These are phyloP conservation scores for Ganoderma multipileum DNA, from an alignment of 1,284 basidiomycete species.

Conservation along the genomic window DNA sequence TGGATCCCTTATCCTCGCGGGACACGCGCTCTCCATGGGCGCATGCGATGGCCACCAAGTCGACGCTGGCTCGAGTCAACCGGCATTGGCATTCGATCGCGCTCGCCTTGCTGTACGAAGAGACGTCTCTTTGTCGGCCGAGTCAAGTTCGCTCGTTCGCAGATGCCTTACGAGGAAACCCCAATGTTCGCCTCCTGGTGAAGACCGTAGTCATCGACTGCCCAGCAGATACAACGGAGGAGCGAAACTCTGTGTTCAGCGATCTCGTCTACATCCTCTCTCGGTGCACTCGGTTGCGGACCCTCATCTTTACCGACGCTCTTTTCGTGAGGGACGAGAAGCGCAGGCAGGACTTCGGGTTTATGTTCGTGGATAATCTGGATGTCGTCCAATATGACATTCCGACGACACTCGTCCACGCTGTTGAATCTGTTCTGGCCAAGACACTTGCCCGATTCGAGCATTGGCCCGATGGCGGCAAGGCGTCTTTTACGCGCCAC, in stretches of 20 bases:
- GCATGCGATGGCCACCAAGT: constrained; percentile 3
- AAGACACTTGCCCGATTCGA: constrained; percentile 18
- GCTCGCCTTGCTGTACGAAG: constrained; percentile 17
- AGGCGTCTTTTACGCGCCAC: not conserved
- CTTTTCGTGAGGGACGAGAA: constrained; percentile 15
- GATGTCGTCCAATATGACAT: not conserved
- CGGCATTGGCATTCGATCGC: constrained; percentile 13
- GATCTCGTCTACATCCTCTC: constrained; percentile 17
- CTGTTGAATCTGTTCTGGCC: not conserved
- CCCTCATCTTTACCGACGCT: constrained; percentile 20
- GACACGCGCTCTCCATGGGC: constrained; percentile 12
- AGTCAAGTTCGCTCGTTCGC: constrained; percentile 13
- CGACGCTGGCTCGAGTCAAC: constrained; percentile 9
- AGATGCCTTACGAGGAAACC: constrained; percentile 8
- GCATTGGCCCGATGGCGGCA: constrained; percentile 18
- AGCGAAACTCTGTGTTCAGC: not conserved
- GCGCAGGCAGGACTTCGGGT: not conserved
- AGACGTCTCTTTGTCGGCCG: constrained; percentile 14
- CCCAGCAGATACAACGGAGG: constrained; percentile 10
- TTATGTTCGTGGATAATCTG: not conserved
- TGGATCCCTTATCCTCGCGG: constrained; percentile 16
- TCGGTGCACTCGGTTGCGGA: constrained; percentile 11
- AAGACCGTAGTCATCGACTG: constrained; percentile 20
- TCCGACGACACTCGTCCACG: not conserved
- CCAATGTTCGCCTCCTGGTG: constrained; percentile 10